phyloP scores from a whole-genome alignment of 2,329 filamentous ascomycete species.

The Trichothecium roseum region DNA sequence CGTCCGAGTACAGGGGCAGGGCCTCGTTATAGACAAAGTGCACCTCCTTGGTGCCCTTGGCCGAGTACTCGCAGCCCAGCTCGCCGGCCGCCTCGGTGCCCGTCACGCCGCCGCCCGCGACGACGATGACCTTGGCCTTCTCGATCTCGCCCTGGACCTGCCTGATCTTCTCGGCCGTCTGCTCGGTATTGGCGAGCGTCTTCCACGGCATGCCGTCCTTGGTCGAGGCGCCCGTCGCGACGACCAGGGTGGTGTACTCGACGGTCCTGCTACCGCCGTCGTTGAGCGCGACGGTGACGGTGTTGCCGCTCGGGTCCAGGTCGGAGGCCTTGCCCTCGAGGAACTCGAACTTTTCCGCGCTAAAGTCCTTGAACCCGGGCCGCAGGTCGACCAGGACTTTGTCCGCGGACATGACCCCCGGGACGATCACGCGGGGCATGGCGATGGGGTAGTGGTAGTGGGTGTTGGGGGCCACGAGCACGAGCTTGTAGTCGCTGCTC shows the following conservation, averaged over 20 bases:
- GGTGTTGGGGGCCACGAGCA: slow-evolving; percentile 35
- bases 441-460: slow-evolving; percentile 40
- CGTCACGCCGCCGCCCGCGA: slow-evolving; percentile 40
- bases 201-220: slow-evolving; percentile 39
- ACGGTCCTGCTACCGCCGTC: slow-evolving; percentile 23
- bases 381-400: slow-evolving; percentile 22
- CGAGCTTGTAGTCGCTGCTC: slow-evolving; percentile 28
- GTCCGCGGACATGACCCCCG: slow-evolving; percentile 32
- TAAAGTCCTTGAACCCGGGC: slow-evolving; percentile 37
- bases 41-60: slow-evolving; percentile 32
- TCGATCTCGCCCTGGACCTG: slow-evolving; percentile 25
- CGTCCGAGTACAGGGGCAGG: slow-evolving; percentile 24
- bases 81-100: slow-evolving; percentile 42
- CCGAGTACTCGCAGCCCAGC: slow-evolving; percentile 35
- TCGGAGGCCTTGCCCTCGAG: slow-evolving; percentile 35
- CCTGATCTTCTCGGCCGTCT: slow-evolving; percentile 28
- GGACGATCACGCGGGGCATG: slow-evolving; percentile 34
- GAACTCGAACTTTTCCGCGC: slow-evolving; percentile 37
- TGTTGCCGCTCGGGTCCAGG: slow-evolving; percentile 30
- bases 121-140: slow-evolving; percentile 34
- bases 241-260: slow-evolving; percentile 39
- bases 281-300: slow-evolving; percentile 27
- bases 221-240: slow-evolving; percentile 42
- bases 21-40: slow-evolving; percentile 28
- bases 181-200: slow-evolving; percentile 26